Evolutionary conservation across 2,329 filamentous ascomycete genomes (phyloP).

Genomic region (Penicillium sp.): DNA sequence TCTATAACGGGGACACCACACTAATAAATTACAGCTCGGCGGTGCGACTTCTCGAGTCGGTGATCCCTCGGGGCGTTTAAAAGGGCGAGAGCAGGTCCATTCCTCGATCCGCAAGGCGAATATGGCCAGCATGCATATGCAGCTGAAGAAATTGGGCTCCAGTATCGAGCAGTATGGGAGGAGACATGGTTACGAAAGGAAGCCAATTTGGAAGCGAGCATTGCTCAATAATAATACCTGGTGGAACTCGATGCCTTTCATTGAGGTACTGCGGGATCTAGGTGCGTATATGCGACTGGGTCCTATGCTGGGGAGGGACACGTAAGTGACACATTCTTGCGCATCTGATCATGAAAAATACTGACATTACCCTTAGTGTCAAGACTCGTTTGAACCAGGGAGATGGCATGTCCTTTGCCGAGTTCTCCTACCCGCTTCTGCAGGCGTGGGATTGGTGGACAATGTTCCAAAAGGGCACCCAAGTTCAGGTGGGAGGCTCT

Average conservation of each 20-base stretch:
- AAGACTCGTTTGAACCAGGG: slow-evolving; percentile 79
- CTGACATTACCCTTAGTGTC: slow-evolving; percentile 52
- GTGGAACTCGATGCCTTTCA: slow-evolving; percentile 68
- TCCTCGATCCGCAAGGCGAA: slow-evolving; percentile 45
- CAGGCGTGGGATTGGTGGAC: slow-evolving; percentile 98
- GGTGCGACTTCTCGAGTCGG: slow-evolving; percentile 48
- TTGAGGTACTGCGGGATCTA: slow-evolving; percentile 72
- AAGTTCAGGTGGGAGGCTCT: slow-evolving; percentile 89
- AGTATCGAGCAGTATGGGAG: slow-evolving; percentile 67
- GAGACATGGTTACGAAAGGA: slow-evolving; percentile 62
- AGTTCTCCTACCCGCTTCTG: slow-evolving; percentile 89
- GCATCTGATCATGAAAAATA: background rate
- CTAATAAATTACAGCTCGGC: slow-evolving; percentile 41
- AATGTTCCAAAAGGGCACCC: slow-evolving; percentile 68
- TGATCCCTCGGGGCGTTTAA: slow-evolving; percentile 47
- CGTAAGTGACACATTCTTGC: slow-evolving; percentile 56
- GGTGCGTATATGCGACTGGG: slow-evolving; percentile 74
- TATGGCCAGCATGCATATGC: slow-evolving; percentile 50
- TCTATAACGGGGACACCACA: background rate
- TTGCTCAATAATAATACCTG: slow-evolving; percentile 80
- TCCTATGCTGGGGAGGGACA: slow-evolving; percentile 83
- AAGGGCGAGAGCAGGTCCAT: slow-evolving; percentile 39
- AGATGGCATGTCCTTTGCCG: slow-evolving; percentile 89
- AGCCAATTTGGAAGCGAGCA: slow-evolving; percentile 64
- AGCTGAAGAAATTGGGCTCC: slow-evolving; percentile 62